Evolutionary conservation across 176 grass and related monocot species (phyloP).

Genomic region (Neostapfia colusana): DNA sequence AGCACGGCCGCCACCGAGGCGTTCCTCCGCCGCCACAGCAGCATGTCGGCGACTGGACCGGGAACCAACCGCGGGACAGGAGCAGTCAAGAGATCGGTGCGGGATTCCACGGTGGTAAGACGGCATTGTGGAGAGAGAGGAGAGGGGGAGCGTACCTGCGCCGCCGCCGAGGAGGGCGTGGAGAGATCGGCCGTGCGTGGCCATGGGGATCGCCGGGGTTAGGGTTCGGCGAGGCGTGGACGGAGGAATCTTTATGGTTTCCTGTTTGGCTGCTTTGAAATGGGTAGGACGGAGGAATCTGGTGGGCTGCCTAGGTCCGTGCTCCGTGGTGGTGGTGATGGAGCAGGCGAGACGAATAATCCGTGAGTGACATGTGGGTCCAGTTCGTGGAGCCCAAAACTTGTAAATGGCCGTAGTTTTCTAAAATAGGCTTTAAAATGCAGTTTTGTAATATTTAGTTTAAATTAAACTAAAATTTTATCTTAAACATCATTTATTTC

Average conservation of each 20-base stretch:
- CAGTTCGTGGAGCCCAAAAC: too few species aligned
- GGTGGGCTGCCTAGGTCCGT: background rate
- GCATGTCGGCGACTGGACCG: constrained; percentile 78
- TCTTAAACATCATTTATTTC: too few species aligned
- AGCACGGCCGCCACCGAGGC: constrained; percentile 43
- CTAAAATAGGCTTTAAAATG: too few species aligned
- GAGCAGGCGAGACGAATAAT: constrained; percentile 5
- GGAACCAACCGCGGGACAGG: background rate
- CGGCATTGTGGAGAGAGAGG: too few species aligned
- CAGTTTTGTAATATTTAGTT: too few species aligned
- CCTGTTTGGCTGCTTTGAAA: constrained; percentile 33
- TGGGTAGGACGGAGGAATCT: background rate
- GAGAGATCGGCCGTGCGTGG: constrained; percentile 54
- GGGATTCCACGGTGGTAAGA: background rate
- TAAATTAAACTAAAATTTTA: too few species aligned
- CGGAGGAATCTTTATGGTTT: background rate
- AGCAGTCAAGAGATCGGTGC: constrained; percentile 42
- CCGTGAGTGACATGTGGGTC: background rate
- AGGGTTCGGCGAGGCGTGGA: constrained; percentile 32
- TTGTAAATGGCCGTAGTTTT: too few species aligned
- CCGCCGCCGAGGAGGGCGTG: constrained; percentile 77
- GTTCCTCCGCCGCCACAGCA: constrained; percentile 90
- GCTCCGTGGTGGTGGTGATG: too few species aligned
- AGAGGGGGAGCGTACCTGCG: constrained; percentile 50
- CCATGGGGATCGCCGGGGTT: constrained; percentile 44